Evolutionary conservation across 1,284 basidiomycete species (phyloP).

Genomic region (Fomitopsis betulina): DNA sequence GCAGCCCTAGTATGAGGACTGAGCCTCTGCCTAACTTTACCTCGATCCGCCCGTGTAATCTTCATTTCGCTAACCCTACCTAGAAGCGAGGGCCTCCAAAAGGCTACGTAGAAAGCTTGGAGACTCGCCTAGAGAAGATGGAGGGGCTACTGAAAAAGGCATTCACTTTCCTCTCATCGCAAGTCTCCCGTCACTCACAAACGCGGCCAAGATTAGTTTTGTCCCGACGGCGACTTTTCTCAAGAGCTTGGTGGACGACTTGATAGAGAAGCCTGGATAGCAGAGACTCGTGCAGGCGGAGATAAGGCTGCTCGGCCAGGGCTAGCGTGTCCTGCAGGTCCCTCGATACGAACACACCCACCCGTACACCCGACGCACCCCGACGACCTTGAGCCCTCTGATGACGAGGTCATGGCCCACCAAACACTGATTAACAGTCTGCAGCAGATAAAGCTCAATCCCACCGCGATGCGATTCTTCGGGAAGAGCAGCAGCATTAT

Average conservation of each 20-base stretch:
- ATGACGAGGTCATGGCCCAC: slow-evolving; percentile 29
- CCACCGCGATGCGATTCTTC: slow-evolving; percentile 38
- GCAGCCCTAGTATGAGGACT: too few relatives aligned
- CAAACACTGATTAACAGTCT: slow-evolving; percentile 23
- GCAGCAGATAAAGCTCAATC: slow-evolving; percentile 25
- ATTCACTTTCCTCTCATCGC: slow-evolving; percentile 16
- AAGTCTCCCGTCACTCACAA: neutral
- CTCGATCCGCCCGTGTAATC: neutral
- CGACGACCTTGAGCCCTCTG: slow-evolving; percentile 33
- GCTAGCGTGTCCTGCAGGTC: slow-evolving; percentile 6
- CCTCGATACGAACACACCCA: slow-evolving; percentile 7
- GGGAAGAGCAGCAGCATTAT: slow-evolving; percentile 50
- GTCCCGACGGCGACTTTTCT: slow-evolving; percentile 45
- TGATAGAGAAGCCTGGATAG: slow-evolving; percentile 42
- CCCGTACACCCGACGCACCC: slow-evolving; percentile 13
- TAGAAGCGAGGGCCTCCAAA: slow-evolving; percentile 84
- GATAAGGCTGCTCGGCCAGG: slow-evolving; percentile 9
- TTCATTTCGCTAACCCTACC: slow-evolving; percentile 1
- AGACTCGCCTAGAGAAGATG: slow-evolving; percentile 68
- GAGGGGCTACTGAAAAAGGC: slow-evolving; percentile 62
- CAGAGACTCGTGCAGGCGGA: slow-evolving; percentile 17
- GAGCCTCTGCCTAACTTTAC: too few relatives aligned
- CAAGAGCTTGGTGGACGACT: slow-evolving; percentile 43
- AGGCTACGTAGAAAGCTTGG: slow-evolving; percentile 74
- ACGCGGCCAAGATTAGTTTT: slow-evolving; percentile 31